Evolutionary conservation across 2,329 filamentous ascomycete genomes (phyloP).

Genomic region (Colletotrichum limetticola): DNA sequence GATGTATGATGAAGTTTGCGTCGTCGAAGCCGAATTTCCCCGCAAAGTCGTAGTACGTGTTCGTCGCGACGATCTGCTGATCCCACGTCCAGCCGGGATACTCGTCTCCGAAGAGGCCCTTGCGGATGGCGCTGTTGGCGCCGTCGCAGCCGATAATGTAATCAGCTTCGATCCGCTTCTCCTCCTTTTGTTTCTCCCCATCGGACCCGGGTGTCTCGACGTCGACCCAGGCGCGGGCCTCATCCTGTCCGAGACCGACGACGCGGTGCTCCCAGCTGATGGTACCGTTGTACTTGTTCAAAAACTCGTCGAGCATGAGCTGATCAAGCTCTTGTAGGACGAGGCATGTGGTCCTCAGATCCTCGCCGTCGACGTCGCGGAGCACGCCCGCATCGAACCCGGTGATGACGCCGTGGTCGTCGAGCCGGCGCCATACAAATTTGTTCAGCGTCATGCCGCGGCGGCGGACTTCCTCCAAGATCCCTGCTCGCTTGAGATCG

Average conservation of each 20-base stretch:
- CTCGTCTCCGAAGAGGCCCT: slow-evolving; percentile 62
- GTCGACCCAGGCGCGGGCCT: slow-evolving; percentile 55
- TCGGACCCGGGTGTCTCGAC: slow-evolving; percentile 46
- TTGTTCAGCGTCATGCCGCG: slow-evolving; percentile 51
- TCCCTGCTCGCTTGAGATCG: slow-evolving; percentile 68
- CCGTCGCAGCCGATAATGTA: slow-evolving; percentile 69
- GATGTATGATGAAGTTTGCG: slow-evolving; percentile 71
- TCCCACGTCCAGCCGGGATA: slow-evolving; percentile 71
- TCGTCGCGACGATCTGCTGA: slow-evolving; percentile 70
- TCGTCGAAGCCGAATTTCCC: slow-evolving; percentile 63
- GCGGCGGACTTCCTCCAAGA: slow-evolving; percentile 57
- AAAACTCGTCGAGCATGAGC: slow-evolving; percentile 54
- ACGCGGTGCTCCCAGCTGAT: slow-evolving; percentile 61
- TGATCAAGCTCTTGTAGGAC: slow-evolving; percentile 54
- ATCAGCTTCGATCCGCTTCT: slow-evolving; percentile 55
- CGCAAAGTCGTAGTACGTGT: slow-evolving; percentile 71
- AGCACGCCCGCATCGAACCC: slow-evolving; percentile 49
- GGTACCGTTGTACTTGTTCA: slow-evolving; percentile 45
- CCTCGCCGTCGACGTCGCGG: slow-evolving; percentile 49
- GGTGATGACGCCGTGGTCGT: slow-evolving; percentile 48
- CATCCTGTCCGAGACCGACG: slow-evolving; percentile 57
- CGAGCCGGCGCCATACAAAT: slow-evolving; percentile 52
- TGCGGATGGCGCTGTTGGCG: slow-evolving; percentile 59
- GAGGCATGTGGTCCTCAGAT: slow-evolving; percentile 53
- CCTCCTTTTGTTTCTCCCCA: slow-evolving; percentile 34